Conservation (phyloP, 352 stramenopile genomes). For the Phytophthora megakarya region DNA sequence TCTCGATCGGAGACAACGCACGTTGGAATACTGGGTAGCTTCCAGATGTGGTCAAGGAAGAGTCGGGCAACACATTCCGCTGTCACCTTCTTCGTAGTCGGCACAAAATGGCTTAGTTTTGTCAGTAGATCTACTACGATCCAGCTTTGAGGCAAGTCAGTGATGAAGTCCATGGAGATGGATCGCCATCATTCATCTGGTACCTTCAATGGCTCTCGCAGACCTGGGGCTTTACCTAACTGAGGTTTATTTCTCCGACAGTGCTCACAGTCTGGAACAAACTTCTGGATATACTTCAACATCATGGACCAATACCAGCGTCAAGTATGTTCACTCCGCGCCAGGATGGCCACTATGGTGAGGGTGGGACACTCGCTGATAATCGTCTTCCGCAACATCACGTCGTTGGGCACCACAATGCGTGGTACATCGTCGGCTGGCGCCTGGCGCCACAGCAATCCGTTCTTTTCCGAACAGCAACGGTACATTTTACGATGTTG, state of each 20-base stretch:
- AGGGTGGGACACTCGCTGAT: too few relatives aligned
- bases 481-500: too few relatives aligned
- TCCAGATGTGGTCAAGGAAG: neutral
- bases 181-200: slow-evolving; percentile 11
- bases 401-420: too few relatives aligned
- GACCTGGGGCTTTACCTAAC: neutral
- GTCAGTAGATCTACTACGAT: slow-evolving; percentile 19
- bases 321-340: too few relatives aligned
- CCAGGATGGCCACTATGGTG: too few relatives aligned
- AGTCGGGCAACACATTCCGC: slow-evolving; percentile 1
- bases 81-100: neutral
- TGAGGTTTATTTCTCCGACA: too few relatives aligned
- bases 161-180: slow-evolving; percentile 20
- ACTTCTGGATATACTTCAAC: slow-evolving; percentile 4
- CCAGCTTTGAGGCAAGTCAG: slow-evolving; percentile 4
- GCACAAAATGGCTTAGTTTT: neutral
- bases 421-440: too few relatives aligned
- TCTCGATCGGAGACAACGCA: too few relatives aligned
- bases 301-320: slow-evolving; percentile 20
- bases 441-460: too few relatives aligned
- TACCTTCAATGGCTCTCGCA: slow-evolving; percentile 3
- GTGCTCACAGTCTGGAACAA: slow-evolving; percentile 5
- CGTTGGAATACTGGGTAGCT: too few relatives aligned
- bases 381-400: too few relatives aligned
- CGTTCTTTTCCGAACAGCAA: too few relatives aligned